Conservation (phyloP, 202 grass and related monocot species). For the Carex sylvatica region DNA sequence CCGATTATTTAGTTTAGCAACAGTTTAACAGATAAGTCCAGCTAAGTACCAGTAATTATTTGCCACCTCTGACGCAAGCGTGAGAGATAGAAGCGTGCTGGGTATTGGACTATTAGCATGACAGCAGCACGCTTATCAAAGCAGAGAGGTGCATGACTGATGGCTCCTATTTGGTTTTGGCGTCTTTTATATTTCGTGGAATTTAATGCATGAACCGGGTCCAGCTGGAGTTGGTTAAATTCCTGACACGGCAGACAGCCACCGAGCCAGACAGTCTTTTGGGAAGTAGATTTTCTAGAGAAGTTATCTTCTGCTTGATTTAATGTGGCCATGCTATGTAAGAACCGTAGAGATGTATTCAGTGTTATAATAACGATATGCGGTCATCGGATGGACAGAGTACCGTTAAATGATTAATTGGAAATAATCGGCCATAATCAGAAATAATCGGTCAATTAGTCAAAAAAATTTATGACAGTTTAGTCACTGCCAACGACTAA, state of each 20-base stretch:
- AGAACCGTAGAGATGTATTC: neutral
- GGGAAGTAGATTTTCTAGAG: neutral
- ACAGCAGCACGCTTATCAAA: conserved; percentile 29
- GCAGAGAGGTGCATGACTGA: conserved; percentile 8
- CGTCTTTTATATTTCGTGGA: neutral
- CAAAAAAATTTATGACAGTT: too few species aligned
- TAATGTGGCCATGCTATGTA: neutral
- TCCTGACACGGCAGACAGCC: neutral
- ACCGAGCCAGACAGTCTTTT: neutral
- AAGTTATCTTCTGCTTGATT: neutral
- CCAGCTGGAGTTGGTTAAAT: neutral
- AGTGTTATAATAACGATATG: too few species aligned
- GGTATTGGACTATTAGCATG: neutral
- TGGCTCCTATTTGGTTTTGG: conserved; percentile 9
- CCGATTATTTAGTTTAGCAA: too few species aligned
- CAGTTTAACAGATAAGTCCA: too few species aligned
- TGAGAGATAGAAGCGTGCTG: neutral
- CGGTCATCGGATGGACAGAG: too few species aligned
- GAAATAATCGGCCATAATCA: too few species aligned
- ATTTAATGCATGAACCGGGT: neutral
- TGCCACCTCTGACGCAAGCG: neutral
- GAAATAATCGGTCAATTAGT: too few species aligned
- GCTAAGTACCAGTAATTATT: too few species aligned
- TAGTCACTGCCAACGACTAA: too few species aligned
- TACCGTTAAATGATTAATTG: too few species aligned